Percentiles rank a stretch among this genome's conserved stretches.
These are phyloP conservation scores for Lactuca sativa DNA, from an alignment of 129 eudicot genomes.

Conservation along the genomic window DNA sequence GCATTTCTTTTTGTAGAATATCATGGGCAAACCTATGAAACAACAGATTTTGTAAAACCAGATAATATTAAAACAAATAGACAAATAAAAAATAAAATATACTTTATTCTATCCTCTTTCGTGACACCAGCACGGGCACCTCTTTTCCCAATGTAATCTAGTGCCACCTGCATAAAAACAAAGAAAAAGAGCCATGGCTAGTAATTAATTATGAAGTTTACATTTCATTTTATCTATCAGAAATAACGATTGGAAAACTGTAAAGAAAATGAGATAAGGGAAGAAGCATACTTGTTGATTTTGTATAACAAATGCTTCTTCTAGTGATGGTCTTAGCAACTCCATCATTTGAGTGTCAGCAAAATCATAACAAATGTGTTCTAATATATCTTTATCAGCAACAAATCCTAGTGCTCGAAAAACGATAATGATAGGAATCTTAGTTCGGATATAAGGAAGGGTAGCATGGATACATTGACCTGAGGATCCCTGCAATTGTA, in stretches of 20 bases:
- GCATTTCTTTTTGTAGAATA: conserved; percentile 96
- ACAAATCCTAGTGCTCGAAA: conserved; percentile 92
- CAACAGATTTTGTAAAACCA: neutral
- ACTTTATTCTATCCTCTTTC: conserved; percentile 89
- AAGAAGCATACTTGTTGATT: conserved; percentile 65
- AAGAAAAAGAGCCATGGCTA: neutral
- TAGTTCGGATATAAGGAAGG: conserved; percentile 83
- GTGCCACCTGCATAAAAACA: conserved; percentile 61
- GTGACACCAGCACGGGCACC: conserved; percentile 91
- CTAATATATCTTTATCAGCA: too few species aligned
- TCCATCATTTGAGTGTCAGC: conserved; percentile 99
- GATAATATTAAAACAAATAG: neutral
- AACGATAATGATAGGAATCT: conserved; percentile 87
- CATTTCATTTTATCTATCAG: too few species aligned
- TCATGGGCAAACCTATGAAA: conserved; percentile 76
- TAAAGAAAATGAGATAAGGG: neutral
- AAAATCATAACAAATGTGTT: conserved; percentile 89
- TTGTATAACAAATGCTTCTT: conserved; percentile 97
- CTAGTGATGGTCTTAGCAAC: conserved; percentile 86
- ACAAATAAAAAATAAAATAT: conserved; percentile 3
- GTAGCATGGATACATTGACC: conserved; percentile 95
- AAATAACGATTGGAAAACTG: too few species aligned
- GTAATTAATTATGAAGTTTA: neutral
- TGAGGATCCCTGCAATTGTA: conserved; percentile 72
- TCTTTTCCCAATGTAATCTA: conserved; percentile 95